phyloP scores from a whole-genome alignment of 2,329 filamentous ascomycete species.

The Geoglossum cookeanum region DNA sequence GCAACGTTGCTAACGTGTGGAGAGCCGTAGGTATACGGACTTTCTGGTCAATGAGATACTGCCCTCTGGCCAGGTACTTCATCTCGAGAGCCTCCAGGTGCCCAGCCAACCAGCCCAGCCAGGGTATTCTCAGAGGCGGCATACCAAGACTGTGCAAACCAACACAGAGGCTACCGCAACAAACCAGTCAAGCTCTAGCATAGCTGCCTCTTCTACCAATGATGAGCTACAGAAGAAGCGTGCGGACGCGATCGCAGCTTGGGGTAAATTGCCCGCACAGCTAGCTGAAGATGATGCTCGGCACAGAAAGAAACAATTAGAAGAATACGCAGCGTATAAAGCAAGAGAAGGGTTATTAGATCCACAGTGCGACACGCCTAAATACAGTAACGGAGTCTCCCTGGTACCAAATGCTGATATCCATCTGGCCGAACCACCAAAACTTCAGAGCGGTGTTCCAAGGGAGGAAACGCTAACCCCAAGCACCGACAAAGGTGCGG shows the following conservation, averaged over 20 bases:
- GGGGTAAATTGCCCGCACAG: neutral
- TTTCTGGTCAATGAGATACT: conserved; percentile 83
- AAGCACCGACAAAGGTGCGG: neutral
- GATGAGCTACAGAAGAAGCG: neutral
- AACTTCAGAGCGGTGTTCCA: neutral
- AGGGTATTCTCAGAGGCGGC: conserved; percentile 6
- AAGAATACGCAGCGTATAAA: neutral
- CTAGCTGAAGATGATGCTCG: neutral
- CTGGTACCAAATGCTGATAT: neutral
- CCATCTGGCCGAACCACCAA: neutral
- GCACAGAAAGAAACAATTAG: neutral
- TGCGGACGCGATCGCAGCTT: neutral
- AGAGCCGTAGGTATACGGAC: conserved; percentile 51
- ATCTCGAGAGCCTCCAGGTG: conserved; percentile 35
- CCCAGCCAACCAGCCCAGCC: neutral
- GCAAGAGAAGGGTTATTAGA: neutral
- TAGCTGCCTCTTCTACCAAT: neutral
- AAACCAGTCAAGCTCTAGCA: neutral
- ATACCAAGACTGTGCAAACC: neutral
- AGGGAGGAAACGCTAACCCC: neutral
- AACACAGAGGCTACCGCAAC: neutral
- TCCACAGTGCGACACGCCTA: neutral
- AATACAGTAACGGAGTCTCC: neutral
- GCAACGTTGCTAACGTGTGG: neutral
- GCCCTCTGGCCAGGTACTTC: conserved; percentile 55